These are phyloP conservation scores for Phragmites australis DNA, from an alignment of 176 grass and related monocot genomes.

Conservation along the genomic window DNA sequence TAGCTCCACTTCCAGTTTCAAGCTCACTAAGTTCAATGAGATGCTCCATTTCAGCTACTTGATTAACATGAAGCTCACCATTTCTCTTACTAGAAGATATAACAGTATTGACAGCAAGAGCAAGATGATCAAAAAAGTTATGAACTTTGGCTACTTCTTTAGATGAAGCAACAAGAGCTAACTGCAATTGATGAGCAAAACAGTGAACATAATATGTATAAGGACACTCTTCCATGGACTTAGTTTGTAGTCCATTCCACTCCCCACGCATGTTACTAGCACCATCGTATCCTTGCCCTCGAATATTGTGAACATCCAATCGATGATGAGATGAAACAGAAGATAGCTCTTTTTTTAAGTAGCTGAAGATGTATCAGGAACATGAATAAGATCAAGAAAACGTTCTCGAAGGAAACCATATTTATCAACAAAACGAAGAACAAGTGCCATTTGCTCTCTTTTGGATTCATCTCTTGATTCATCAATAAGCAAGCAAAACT, in stretches of 20 bases:
- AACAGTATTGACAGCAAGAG: neutral
- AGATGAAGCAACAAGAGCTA: neutral
- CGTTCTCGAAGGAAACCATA: neutral
- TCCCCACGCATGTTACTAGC: no score
- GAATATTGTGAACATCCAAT: no score
- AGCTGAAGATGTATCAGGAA: neutral
- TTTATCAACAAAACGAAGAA: no score
- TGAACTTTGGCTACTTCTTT: neutral
- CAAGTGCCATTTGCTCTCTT: no score
- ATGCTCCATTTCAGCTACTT: neutral
- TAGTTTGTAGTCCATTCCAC: no score
- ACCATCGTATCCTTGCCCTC: neutral
- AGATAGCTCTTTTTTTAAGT: neutral
- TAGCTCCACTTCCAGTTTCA: constrained; percentile 1
- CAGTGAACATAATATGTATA: no score
- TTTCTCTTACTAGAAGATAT: neutral
- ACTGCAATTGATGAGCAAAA: no score
- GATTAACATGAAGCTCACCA: neutral
- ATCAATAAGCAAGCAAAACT: no score
- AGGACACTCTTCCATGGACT: no score
- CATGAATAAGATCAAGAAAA: neutral
- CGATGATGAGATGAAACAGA: neutral
- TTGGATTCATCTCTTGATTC: no score
- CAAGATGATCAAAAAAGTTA: neutral
- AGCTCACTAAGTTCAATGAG: neutral